Evolutionary conservation across 176 grass and related monocot genomes (phyloP), one percentile per base, ranked within the genome.

Genomic region (Hordeum marinum): DNA sequence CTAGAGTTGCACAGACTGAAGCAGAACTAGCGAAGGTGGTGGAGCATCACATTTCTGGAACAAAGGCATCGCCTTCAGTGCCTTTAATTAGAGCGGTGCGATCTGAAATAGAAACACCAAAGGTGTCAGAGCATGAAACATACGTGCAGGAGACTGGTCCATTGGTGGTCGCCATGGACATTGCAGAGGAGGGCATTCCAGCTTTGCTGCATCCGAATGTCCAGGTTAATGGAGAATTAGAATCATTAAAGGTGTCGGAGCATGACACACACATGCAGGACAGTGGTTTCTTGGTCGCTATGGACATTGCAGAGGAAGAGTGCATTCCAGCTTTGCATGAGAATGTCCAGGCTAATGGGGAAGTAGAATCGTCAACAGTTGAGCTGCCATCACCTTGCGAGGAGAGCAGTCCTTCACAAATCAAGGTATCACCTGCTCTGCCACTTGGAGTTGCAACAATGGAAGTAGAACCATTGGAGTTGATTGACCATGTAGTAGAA

Each of bases 111-210:
- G 65, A 79, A 25, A 1, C 39, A n/a, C 17, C 58, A 10, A 58
- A 36, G 18, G 60, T 55, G 1, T 8, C 31, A 0, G 23, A 84
- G 41, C 42, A 63, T 43, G 75, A 80, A 66, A 24, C 3, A 0
- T 52, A 68, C 57, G 13, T 24, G 11, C 58, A 5, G 24, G 43
- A 65, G 75, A 12, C 24, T 29, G 20, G 46, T 17, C 20, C 18
- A 20, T 45, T 88, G 59, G 76, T 88, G 45, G 76, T 80, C 6
- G 21, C 12, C 3, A 18, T 26, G 42, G 76, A 89, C 36, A 66
- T 39, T 21, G 27, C 45, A 21, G 84, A 89, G 46, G 87, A 89
- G 60, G 84, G 66, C 46, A 60, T 68, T 68, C 87, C 81, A 5
- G 58, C 29, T 29, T 29, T 29, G 29, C 29, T 29, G 29, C 29